Evolutionary conservation across 768 basidiomycete genomes (phyloP).

Genomic region (Wakefieldia striispora): DNA sequence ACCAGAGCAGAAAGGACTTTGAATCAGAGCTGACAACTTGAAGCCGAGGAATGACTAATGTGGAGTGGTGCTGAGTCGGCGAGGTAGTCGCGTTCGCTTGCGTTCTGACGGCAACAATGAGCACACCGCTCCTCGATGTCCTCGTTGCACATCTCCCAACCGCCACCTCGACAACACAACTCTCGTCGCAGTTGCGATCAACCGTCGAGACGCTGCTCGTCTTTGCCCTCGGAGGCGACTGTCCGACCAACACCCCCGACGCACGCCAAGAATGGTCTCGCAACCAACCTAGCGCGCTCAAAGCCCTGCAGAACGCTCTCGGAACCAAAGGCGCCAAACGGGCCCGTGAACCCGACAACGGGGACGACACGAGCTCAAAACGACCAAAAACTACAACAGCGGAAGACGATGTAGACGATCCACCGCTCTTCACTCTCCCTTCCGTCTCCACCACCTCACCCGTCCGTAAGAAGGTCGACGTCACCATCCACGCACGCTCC

Average conservation of each 20-base stretch:
- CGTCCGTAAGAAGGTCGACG: constrained; percentile 72
- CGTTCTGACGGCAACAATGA: constrained; percentile 5
- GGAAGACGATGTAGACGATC: constrained; percentile 32
- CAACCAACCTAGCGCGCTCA: constrained; percentile 21
- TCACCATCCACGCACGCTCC: constrained; percentile 50
- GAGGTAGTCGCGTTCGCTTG: neutral
- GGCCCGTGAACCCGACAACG: constrained; percentile 15
- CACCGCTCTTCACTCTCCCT: constrained; percentile 57
- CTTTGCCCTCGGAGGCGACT: constrained; percentile 31
- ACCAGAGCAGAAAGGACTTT: no score
- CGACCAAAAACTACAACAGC: constrained; percentile 21
- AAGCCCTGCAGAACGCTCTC: constrained; percentile 17
- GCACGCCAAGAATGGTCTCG: constrained; percentile 23
- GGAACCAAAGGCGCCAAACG: constrained; percentile 21
- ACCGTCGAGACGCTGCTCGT: constrained; percentile 26
- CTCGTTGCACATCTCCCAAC: constrained; percentile 20
- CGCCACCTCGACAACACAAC: constrained; percentile 3
- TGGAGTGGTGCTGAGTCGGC: no score
- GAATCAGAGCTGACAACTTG: no score
- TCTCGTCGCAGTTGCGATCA: constrained; percentile 5
- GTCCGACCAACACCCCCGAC: constrained; percentile 16
- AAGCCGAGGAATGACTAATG: no score
- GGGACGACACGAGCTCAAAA: constrained; percentile 12
- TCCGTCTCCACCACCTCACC: constrained; percentile 70
- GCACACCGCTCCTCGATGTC: constrained; percentile 25